Percentiles rank a stretch among this genome's conserved stretches.
These are phyloP conservation scores for Hortiboletus campestris DNA, from an alignment of 768 basidiomycete genomes.

Conservation along the genomic window DNA sequence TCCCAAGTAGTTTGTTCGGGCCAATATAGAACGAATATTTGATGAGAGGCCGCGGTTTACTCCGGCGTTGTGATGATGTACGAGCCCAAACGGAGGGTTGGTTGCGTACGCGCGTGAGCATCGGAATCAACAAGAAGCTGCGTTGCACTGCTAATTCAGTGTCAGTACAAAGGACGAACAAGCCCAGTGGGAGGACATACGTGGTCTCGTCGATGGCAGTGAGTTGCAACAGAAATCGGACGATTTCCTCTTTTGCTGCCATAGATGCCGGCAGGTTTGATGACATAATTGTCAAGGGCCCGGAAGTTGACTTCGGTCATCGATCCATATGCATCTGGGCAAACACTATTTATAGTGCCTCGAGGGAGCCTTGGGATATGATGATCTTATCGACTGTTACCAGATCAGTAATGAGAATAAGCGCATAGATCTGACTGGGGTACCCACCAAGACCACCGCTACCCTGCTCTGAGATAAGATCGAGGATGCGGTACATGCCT, in stretches of 20 bases:
- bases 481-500: constrained; percentile 53
- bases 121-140: constrained; percentile 18
- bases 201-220: constrained; percentile 36
- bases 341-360: constrained; percentile 47
- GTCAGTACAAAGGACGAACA: not conserved
- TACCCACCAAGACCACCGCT: constrained; percentile 50
- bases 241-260: constrained; percentile 51
- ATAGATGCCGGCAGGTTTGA: constrained; percentile 58
- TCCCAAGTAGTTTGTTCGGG: constrained; percentile 59
- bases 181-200: constrained; percentile 31
- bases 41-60: constrained; percentile 3
- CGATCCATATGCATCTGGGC: constrained; percentile 51
- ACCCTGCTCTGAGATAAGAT: constrained; percentile 50
- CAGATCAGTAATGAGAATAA: not conserved
- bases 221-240: constrained; percentile 40
- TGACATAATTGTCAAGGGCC: constrained; percentile 40
- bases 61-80: constrained; percentile 9
- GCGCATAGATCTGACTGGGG: not conserved
- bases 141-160: not conserved
- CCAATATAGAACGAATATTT: constrained; percentile 54
- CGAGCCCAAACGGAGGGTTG: constrained; percentile 14
- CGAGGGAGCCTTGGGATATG: constrained; percentile 51
- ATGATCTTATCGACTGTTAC: constrained; percentile 59
- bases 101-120: not conserved
- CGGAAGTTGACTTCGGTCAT: constrained; percentile 58